phyloP scores from a whole-genome alignment of 1,139 yeast genomes.

The Suhomyces atakaporum region DNA sequence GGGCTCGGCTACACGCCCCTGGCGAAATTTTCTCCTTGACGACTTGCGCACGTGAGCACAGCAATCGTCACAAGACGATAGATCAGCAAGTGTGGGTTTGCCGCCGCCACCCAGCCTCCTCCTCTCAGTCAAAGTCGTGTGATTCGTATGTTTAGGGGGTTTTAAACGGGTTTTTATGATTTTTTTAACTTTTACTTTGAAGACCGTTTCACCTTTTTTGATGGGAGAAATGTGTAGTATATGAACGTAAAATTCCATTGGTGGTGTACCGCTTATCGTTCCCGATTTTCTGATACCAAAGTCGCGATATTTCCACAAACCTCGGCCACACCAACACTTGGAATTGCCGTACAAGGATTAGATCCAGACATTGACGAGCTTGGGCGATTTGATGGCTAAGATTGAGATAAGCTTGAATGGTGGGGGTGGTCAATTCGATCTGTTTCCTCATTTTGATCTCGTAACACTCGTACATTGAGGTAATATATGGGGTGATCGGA shows the following conservation, averaged over 20 bases:
- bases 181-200: too few relatives aligned
- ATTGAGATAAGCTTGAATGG: not conserved
- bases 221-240: too few relatives aligned
- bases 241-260: constrained; percentile 1
- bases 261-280: not conserved
- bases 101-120: too few relatives aligned
- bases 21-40: constrained; percentile 14
- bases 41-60: constrained; percentile 11
- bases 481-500: constrained; percentile 12
- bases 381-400: constrained; percentile 1
- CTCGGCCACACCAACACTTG: constrained; percentile 3
- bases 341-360: not conserved
- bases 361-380: not conserved
- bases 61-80: constrained; percentile 13
- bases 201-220: too few relatives aligned
- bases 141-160: too few relatives aligned
- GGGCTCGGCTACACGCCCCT: constrained; percentile 15
- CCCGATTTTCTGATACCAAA: constrained; percentile 6
- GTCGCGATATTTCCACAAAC: constrained; percentile 5
- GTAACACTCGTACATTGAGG: constrained; percentile 22
- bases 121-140: too few relatives aligned
- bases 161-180: too few relatives aligned
- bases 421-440: constrained; percentile 3
- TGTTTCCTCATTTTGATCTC: constrained; percentile 19
- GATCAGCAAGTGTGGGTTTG: too few relatives aligned